These are phyloP conservation scores for Scalesia atractyloides DNA, from an alignment of 129 eudicot species.

Conservation along the genomic window DNA sequence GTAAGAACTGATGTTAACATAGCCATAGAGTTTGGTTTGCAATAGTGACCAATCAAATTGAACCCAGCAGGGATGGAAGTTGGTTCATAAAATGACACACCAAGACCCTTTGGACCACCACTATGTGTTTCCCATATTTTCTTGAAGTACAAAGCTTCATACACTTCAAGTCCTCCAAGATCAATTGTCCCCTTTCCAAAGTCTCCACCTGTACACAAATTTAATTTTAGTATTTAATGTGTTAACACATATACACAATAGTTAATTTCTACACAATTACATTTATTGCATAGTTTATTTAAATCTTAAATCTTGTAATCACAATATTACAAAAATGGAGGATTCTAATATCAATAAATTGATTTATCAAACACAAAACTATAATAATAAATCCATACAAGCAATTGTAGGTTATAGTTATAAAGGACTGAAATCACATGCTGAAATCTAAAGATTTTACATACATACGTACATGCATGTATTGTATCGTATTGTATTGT, in stretches of 20 bases:
- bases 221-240: too few relatives aligned
- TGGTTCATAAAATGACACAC: conserved; percentile 55
- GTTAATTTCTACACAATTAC: too few relatives aligned
- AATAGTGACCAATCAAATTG: conserved; percentile 40
- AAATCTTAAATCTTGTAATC: neutral
- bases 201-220: conserved; percentile 28
- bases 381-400: neutral
- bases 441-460: neutral
- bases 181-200: conserved; percentile 54
- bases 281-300: too few relatives aligned
- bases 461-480: neutral
- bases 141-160: conserved; percentile 34
- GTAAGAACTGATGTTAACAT: conserved; percentile 36
- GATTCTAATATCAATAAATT: neutral
- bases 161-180: conserved; percentile 49
- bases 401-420: neutral
- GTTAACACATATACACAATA: too few relatives aligned
- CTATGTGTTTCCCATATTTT: conserved; percentile 37
- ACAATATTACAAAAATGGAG: neutral
- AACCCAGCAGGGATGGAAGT: conserved; percentile 32
- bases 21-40: conserved; percentile 32
- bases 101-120: conserved; percentile 39
- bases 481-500: neutral
- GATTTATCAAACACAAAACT: neutral
- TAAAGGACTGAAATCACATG: neutral